These are phyloP conservation scores for Elongisporangium senticosum DNA, from an alignment of 352 stramenopile species.

Conservation along the genomic window DNA sequence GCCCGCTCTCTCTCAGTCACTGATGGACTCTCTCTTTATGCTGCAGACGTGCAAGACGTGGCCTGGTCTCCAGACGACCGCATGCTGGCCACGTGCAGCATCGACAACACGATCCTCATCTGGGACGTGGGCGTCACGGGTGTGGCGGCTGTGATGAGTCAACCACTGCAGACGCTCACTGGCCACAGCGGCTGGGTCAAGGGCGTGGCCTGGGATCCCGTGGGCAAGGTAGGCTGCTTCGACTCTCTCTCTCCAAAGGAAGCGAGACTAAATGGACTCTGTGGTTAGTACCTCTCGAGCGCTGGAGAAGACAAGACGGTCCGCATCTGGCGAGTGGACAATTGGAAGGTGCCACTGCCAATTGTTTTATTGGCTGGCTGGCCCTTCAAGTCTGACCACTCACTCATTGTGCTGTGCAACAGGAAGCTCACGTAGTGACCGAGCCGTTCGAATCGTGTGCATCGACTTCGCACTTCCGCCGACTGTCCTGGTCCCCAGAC, in stretches of 20 bases:
- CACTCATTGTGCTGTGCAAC: neutral
- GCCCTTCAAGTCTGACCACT: neutral
- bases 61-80: conserved; percentile 85
- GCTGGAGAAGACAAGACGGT: conserved; percentile 85
- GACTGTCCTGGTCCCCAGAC: conserved; percentile 81
- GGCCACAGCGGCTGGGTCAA: conserved; percentile 86
- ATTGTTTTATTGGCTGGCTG: neutral
- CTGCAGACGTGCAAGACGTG: conserved; percentile 75
- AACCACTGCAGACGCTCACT: conserved; percentile 69
- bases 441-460: conserved; percentile 76
- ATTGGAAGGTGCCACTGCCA: conserved; percentile 44
- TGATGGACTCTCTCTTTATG: neutral
- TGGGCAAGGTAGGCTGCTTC: conserved; percentile 51
- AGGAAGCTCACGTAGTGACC: conserved; percentile 45
- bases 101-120: conserved; percentile 86
- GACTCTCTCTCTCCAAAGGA: neutral
- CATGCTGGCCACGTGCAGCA: conserved; percentile 85
- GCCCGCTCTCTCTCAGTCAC: neutral
- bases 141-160: conserved; percentile 63
- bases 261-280: neutral
- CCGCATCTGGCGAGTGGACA: conserved; percentile 76
- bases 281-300: conserved; percentile 68
- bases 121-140: conserved; percentile 65
- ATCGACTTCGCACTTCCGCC: conserved; percentile 79
- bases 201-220: conserved; percentile 80